phyloP scores from a whole-genome alignment of 2,329 filamentous ascomycete species.

The Fusarium sp. region DNA sequence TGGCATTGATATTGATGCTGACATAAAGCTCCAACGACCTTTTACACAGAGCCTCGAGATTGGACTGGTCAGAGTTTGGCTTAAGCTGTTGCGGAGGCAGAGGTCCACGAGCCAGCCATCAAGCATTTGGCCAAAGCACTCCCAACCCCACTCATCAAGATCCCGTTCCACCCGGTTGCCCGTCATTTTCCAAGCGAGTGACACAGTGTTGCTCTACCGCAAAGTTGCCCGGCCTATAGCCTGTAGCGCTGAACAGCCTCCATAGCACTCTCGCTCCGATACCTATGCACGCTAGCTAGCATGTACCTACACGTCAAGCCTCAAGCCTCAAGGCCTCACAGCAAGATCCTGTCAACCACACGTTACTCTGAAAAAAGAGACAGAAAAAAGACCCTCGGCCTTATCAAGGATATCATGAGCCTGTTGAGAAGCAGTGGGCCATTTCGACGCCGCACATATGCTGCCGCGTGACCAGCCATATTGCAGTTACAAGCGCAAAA shows the following conservation, averaged over 20 bases:
- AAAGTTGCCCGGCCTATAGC: constrained; percentile 5
- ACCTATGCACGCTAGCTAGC: background rate
- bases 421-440: constrained; percentile 44
- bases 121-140: constrained; percentile 6
- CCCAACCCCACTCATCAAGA: constrained; percentile 17
- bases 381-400: constrained; percentile 21
- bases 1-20: constrained; percentile 29
- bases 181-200: constrained; percentile 36
- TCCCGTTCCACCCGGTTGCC: constrained; percentile 26
- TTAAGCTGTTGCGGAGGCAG: constrained; percentile 24
- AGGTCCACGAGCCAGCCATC: constrained; percentile 33
- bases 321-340: too few relatives aligned
- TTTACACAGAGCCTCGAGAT: constrained; percentile 24
- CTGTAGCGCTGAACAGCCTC: background rate
- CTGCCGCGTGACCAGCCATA: constrained; percentile 48
- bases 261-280: constrained; percentile 6
- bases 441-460: constrained; percentile 46
- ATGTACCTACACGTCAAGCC: too few relatives aligned
- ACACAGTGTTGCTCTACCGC: constrained; percentile 42
- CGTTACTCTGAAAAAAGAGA: constrained; percentile 9
- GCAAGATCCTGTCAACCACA: too few relatives aligned
- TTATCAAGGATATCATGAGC: constrained; percentile 41
- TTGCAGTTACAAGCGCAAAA: constrained; percentile 2
- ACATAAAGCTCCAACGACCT: constrained; percentile 4
- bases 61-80: constrained; percentile 18